phyloP scores from a whole-genome alignment of 148 eudicot genomes.

The Beta vulgaris region DNA sequence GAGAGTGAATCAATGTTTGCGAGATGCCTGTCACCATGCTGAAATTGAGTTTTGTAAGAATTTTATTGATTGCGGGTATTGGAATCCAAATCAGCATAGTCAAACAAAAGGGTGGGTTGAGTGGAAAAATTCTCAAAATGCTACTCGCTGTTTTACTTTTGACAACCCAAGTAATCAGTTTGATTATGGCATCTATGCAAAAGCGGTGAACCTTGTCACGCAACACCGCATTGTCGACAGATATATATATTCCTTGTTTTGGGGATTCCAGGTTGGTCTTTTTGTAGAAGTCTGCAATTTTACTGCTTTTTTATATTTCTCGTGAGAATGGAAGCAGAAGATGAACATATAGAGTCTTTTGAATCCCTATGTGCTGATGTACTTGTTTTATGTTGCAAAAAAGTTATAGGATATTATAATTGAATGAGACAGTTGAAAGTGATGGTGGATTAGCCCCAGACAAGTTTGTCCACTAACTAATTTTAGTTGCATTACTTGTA shows the following conservation, averaged over 20 bases:
- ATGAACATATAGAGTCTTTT: not conserved
- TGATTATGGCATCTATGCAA: constrained; percentile 59
- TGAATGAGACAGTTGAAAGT: not conserved
- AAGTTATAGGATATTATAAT: not conserved
- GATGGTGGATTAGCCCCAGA: not conserved
- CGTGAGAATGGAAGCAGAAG: not conserved
- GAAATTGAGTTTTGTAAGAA: constrained; percentile 25
- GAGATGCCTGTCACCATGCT: constrained; percentile 51
- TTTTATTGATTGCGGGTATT: constrained; percentile 63
- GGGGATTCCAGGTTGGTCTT: constrained; percentile 82
- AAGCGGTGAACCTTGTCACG: constrained; percentile 58
- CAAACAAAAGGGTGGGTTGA: constrained; percentile 28
- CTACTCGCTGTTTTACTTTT: constrained; percentile 44
- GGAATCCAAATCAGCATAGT: constrained; percentile 6
- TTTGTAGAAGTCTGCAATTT: not conserved
- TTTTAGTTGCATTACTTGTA: not conserved
- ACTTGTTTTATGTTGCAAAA: not conserved
- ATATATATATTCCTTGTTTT: constrained; percentile 71
- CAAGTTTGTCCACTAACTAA: not conserved
- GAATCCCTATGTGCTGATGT: not conserved
- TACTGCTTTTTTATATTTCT: not conserved
- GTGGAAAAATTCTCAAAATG: constrained; percentile 44
- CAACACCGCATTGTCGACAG: constrained; percentile 34
- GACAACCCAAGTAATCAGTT: constrained; percentile 23
- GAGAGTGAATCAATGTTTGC: constrained; percentile 85